phyloP scores from a whole-genome alignment of 1,139 yeast genomes.

The Yamadazyma triangularis region DNA sequence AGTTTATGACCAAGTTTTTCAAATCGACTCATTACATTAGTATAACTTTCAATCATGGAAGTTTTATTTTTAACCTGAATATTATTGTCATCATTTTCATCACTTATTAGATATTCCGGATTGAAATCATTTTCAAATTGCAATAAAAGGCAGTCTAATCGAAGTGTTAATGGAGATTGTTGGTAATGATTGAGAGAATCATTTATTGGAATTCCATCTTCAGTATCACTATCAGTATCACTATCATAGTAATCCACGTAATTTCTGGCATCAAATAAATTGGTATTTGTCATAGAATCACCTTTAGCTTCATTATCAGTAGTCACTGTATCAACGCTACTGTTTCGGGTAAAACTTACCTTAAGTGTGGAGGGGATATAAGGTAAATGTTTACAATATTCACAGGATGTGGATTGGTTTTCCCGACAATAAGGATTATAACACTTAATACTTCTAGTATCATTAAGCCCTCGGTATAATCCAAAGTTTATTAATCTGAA shows the following conservation, averaged over 20 bases:
- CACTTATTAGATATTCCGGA: no score
- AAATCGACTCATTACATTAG: background rate
- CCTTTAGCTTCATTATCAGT: conserved; percentile 2
- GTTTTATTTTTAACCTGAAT: no score
- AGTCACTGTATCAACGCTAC: no score
- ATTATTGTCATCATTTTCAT: no score
- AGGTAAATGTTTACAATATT: conserved; percentile 20
- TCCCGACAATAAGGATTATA: conserved; percentile 4
- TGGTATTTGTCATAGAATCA: no score
- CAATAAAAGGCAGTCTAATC: background rate
- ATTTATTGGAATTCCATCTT: background rate
- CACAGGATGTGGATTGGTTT: no score
- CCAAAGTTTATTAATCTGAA: conserved; percentile 11
- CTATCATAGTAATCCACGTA: no score
- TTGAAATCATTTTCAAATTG: background rate
- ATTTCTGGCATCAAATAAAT: no score
- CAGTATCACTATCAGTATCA: background rate
- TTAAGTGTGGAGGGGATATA: conserved; percentile 23
- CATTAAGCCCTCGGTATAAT: conserved; percentile 14
- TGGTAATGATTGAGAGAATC: background rate
- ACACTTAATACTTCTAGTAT: conserved; percentile 16
- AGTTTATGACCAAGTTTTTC: conserved; percentile 3
- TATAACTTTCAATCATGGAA: background rate
- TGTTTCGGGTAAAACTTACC: no score
- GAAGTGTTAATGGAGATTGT: no score